Evolutionary conservation across 1,284 basidiomycete genomes (phyloP).

Genomic region (Melanopsichium pennsylvanicum): DNA sequence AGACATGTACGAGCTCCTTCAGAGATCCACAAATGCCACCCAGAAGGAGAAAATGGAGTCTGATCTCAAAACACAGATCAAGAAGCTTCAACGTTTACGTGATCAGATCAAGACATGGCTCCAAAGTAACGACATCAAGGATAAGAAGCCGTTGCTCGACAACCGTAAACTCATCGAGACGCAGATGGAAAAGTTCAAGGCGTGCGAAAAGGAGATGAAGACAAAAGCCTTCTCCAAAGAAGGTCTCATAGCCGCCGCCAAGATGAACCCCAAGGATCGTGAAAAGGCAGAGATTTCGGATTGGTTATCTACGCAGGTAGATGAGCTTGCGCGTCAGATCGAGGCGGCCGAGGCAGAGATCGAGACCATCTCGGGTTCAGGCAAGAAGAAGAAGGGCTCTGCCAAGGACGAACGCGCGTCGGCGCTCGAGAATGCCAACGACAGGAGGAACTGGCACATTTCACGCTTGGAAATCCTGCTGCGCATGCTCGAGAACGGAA

Average conservation of each 20-base stretch:
- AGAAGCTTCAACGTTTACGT: conserved; percentile 95
- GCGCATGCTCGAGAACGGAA: conserved; percentile 92
- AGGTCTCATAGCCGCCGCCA: conserved; percentile 90
- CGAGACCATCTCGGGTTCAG: conserved; percentile 80
- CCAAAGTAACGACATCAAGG: conserved; percentile 97
- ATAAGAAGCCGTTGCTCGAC: conserved; percentile 91
- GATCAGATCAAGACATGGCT: conserved; percentile 99
- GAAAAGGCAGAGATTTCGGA: conserved; percentile 89
- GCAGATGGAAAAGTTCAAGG: conserved; percentile 99
- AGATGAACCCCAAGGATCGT: conserved; percentile 94
- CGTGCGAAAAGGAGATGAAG: conserved; percentile 99
- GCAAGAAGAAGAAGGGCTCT: conserved; percentile 77
- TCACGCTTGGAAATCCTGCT: conserved; percentile 90
- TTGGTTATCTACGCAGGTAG: conserved; percentile 71
- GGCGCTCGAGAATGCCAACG: conserved; percentile 87
- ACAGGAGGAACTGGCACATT: conserved; percentile 95
- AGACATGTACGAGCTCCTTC: conserved; percentile 64
- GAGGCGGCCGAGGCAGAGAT: conserved; percentile 95
- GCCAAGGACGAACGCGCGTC: conserved; percentile 76
- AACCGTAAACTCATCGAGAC: conserved; percentile 96
- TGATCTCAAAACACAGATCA: conserved; percentile 69
- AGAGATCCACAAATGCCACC: conserved; percentile 60
- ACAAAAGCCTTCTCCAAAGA: conserved; percentile 99
- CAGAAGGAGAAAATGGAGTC: conserved; percentile 66
- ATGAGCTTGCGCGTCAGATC: conserved; percentile 90